Base-by-base conservation (phyloP, 73 alveolate genomes). In the Breviolum minutum region DNA sequence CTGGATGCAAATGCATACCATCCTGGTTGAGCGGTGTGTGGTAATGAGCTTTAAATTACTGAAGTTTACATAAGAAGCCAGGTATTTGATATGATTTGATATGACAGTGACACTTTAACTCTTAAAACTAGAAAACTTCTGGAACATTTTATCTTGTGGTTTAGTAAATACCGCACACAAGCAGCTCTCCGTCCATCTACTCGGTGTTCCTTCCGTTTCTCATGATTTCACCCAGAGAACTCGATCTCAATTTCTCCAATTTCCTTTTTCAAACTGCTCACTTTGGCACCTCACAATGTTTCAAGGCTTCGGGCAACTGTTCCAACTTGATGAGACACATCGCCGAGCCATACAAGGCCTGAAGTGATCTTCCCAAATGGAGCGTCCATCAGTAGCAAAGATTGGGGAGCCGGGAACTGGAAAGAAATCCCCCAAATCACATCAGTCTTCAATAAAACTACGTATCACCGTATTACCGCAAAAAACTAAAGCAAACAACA, bases 281-380 rank as follows among this genome's bases (percentile, higher is more conserved):
- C 40, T 30, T 26, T 5, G 24, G 24, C 89, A 22, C 92, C 92
- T 83, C 76, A 60, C 92, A 83, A 74, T 74, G 76, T 29, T 61
- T 54, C 76, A 83, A 61, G 24, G 92, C 92, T 12, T 17, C 92
- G 6, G 73, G 73, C 48, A 83, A 60, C 60, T 20, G 92, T 19
- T 83, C 92, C 76, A 83, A 26, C 76, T 60, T 83, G 24, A 48
- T 54, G 63, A 83, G 92, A 22, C 92, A 83, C 92, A 83, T 83
- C n/a, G 92, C 92, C n/a, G 92, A 83, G 76, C 92, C 92, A n/a
- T 83, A 83, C 62, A 83, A 74, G 20, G 92, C 92, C 92, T 83
- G 62, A 13, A 26, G 61, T 16, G 81, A 20, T 30, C 12, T 71
- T 12, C 26, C 54, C 54, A 40, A 40, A 40, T 40, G 54, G 54